These are phyloP conservation scores for Paspalum notatum DNA, from an alignment of 176 grass and related monocot genomes.

Conservation along the genomic window DNA sequence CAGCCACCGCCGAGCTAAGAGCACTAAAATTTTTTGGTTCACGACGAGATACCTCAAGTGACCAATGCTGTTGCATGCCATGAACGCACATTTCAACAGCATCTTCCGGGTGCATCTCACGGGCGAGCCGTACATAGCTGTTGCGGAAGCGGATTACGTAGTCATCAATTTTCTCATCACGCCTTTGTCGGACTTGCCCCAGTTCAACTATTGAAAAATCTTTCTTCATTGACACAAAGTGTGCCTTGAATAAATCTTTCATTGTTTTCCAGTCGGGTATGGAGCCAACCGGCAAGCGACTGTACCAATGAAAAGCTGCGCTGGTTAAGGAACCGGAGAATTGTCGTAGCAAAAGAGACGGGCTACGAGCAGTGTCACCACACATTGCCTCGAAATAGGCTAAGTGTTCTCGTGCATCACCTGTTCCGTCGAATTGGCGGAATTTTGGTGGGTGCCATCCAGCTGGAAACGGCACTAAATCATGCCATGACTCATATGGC, in stretches of 20 bases:
- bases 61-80: conserved; percentile 8
- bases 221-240: background rate
- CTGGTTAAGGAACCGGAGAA: background rate
- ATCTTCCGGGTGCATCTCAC: background rate
- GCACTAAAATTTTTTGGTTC: background rate
- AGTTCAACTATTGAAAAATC: background rate
- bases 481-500: conserved; percentile 17
- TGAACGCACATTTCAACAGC: background rate
- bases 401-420: no score
- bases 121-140: background rate
- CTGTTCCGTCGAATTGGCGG: no score
- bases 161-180: background rate
- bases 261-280: background rate
- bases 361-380: no score
- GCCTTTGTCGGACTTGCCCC: background rate
- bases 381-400: no score
- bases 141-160: background rate
- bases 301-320: conserved; percentile 14
- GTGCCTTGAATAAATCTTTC: conserved; percentile 9
- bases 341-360: background rate
- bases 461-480: background rate
- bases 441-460: no score
- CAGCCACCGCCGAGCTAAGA: background rate
- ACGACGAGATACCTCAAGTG: background rate
- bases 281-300: background rate